Conservation (phyloP, 1,284 basidiomycete genomes). For the Rhodotorula glutinis region DNA sequence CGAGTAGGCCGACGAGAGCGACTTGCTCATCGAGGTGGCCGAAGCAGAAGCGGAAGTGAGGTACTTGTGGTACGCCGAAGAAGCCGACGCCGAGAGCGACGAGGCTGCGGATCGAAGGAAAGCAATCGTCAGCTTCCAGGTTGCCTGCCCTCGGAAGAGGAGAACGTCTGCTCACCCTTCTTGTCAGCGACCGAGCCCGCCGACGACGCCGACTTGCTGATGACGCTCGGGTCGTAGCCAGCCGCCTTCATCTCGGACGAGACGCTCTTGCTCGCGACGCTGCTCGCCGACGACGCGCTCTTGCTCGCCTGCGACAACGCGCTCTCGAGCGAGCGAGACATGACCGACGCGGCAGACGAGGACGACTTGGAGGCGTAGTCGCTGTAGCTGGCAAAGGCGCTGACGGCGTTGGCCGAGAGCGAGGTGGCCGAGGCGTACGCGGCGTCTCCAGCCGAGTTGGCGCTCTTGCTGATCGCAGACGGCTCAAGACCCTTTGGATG, state of each 20-base stretch:
- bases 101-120: not conserved
- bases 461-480: constrained; percentile 21
- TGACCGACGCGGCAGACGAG: not conserved
- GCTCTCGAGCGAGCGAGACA: constrained; percentile 3
- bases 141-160: too few relatives aligned
- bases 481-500: constrained; percentile 20
- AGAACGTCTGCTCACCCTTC: constrained; percentile 5
- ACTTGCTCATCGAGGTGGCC: constrained; percentile 25
- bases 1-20: constrained; percentile 17
- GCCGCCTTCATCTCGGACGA: constrained; percentile 20
- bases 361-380: constrained; percentile 8
- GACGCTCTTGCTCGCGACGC: constrained; percentile 27
- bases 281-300: constrained; percentile 25
- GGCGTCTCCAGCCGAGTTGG: constrained; percentile 14
- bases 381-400: constrained; percentile 15
- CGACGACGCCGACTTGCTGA: constrained; percentile 21
- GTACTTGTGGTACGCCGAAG: constrained; percentile 18
- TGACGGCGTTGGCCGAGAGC: constrained; percentile 6
- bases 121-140: not conserved
- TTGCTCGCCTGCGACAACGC: constrained; percentile 7
- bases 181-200: constrained; percentile 20
- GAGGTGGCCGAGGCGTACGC: constrained; percentile 19
- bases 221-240: constrained; percentile 26
- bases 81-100: constrained; percentile 22
- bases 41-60: constrained; percentile 25